Evolutionary conservation across 2,329 filamentous ascomycete species (phyloP).

Genomic region (Arachnomyces sp.): DNA sequence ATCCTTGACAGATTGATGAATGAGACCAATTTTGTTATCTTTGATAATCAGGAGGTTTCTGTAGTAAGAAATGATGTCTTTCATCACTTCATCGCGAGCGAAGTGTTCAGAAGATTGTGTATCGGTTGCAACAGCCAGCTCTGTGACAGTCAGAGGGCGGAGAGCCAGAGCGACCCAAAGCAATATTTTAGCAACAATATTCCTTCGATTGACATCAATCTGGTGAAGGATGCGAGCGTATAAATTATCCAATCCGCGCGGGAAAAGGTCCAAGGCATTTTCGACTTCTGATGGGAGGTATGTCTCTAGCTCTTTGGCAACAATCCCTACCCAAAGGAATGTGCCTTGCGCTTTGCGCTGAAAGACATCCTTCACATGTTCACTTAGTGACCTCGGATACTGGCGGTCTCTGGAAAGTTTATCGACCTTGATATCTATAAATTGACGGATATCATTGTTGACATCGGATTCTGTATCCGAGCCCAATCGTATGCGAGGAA

Average conservation of each 20-base stretch:
- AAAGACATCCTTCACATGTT: constrained; percentile 15
- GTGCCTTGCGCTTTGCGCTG: constrained; percentile 21
- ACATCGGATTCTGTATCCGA: constrained; percentile 16
- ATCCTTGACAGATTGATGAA: constrained; percentile 25
- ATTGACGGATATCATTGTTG: constrained; percentile 18
- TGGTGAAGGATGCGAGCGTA: constrained; percentile 23
- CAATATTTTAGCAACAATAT: constrained; percentile 16
- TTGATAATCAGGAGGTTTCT: constrained; percentile 17
- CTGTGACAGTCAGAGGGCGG: constrained; percentile 19
- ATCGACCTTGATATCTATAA: constrained; percentile 18
- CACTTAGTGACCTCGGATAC: too few relatives aligned
- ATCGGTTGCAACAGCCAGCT: constrained; percentile 17
- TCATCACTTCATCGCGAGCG: constrained; percentile 11
- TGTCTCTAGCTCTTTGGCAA: constrained; percentile 14
- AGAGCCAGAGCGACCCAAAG: constrained; percentile 21
- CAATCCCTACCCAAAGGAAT: constrained; percentile 27
- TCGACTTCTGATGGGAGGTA: constrained; percentile 7
- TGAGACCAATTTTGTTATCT: constrained; percentile 16
- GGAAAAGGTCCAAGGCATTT: constrained; percentile 3
- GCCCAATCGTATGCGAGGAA: constrained; percentile 18
- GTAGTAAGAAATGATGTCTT: constrained; percentile 14
- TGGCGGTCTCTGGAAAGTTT: constrained; percentile 13
- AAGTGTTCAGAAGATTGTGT: too few relatives aligned
- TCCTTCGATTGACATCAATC: constrained; percentile 13
- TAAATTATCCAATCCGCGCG: constrained; percentile 19